A percentile compares a stretch with the other conserved stretches of the same genome.
These are phyloP conservation scores for Linaria vulgaris DNA, from an alignment of 257 asterid genomes.

Conservation along the genomic window DNA sequence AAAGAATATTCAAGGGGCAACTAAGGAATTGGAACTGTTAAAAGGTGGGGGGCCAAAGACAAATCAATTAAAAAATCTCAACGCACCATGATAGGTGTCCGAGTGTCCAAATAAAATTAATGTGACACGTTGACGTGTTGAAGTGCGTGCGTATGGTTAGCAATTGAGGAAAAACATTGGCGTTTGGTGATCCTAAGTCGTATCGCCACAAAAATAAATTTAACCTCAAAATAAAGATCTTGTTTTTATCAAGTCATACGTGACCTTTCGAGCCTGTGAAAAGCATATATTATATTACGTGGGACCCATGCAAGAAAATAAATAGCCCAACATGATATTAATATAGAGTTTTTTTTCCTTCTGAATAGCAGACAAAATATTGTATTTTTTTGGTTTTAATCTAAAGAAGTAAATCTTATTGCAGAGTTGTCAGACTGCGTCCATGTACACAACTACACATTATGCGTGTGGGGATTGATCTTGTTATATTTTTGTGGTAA, in stretches of 20 bases:
- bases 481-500: too few relatives aligned
- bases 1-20: too few relatives aligned
- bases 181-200: conserved; percentile 18
- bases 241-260: neutral
- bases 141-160: neutral
- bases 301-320: conserved; percentile 2
- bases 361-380: too few relatives aligned
- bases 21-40: too few relatives aligned
- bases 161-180: neutral
- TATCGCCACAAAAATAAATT: neutral
- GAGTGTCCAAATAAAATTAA: neutral
- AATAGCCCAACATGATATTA: neutral
- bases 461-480: too few relatives aligned
- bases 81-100: conserved; percentile 16
- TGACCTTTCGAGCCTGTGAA: conserved; percentile 18
- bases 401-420: neutral
- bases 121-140: conserved; percentile 13
- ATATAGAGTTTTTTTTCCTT: too few relatives aligned
- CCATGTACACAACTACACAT: neutral
- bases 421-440: neutral
- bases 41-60: neutral
- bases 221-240: neutral
- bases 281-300: neutral
- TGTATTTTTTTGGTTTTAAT: too few relatives aligned
- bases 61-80: neutral